A percentile compares a stretch with the other conserved stretches of the same genome.
Evolutionary conservation across 2,329 filamentous ascomycete species (phyloP).

Genomic region (Parastagonospora nodorum): DNA sequence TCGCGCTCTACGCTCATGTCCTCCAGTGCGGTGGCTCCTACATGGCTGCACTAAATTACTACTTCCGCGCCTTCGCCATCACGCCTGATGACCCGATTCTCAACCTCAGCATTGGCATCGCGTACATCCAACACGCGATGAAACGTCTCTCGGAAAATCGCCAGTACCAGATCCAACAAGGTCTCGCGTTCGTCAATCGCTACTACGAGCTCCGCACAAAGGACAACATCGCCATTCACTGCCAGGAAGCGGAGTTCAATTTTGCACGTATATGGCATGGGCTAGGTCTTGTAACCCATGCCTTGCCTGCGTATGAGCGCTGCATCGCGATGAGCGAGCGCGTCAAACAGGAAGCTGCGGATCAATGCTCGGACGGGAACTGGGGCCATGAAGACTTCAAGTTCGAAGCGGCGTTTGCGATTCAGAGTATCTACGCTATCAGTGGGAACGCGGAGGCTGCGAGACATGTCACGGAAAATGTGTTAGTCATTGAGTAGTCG

Average conservation of each 20-base stretch:
- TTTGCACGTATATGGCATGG: conserved; percentile 76
- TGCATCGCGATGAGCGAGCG: conserved; percentile 58
- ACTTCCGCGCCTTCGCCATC: conserved; percentile 69
- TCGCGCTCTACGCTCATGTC: conserved; percentile 90
- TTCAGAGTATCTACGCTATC: conserved; percentile 70
- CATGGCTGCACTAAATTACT: conserved; percentile 84
- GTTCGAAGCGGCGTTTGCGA: conserved; percentile 73
- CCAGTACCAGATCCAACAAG: conserved; percentile 85
- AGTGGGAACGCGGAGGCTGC: conserved; percentile 68
- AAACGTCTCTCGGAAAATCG: conserved; percentile 90
- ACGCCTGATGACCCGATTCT: conserved; percentile 78
- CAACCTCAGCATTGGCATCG: conserved; percentile 73
- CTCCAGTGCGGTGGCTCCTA: conserved; percentile 84
- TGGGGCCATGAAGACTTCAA: conserved; percentile 63
- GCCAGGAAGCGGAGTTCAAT: conserved; percentile 83
- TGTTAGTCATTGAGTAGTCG: conserved; percentile 49
- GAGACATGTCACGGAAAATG: conserved; percentile 64
- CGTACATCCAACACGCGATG: conserved; percentile 85
- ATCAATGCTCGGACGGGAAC: conserved; percentile 33
- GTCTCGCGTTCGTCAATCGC: conserved; percentile 76
- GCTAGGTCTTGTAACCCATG: conserved; percentile 73
- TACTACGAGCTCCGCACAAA: conserved; percentile 68
- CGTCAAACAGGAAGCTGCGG: conserved; percentile 37
- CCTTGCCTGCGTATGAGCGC: conserved; percentile 71
- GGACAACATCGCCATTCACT: conserved; percentile 51